Conservation (phyloP, 106 monocot species). For the Alisma plantagoaquatica region DNA sequence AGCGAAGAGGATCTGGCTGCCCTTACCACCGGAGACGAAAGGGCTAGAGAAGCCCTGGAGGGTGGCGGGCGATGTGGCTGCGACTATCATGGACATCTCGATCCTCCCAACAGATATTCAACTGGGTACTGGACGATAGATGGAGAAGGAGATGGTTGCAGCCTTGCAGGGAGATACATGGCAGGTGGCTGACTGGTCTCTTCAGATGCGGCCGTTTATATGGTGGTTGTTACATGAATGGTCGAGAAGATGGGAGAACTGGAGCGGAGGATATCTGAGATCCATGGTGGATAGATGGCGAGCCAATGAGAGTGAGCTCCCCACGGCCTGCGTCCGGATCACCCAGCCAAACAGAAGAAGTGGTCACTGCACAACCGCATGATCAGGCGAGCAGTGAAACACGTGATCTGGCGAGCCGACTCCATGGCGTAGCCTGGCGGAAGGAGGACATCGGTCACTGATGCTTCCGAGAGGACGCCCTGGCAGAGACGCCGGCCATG, state of each 20-base stretch:
- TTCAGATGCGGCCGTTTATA: not conserved
- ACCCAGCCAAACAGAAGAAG: too few species aligned
- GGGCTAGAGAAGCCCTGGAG: conserved; percentile 59
- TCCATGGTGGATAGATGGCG: conserved; percentile 64
- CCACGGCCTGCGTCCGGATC: too few species aligned
- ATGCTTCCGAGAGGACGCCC: too few species aligned
- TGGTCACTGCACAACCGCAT: too few species aligned
- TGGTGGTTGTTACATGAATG: conserved; percentile 6
- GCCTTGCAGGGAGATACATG: not conserved
- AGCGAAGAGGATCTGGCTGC: conserved; percentile 22
- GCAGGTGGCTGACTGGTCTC: not conserved
- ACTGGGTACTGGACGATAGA: too few species aligned
- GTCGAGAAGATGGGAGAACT: conserved; percentile 12
- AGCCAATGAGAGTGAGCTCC: conserved; percentile 58
- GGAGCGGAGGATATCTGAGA: conserved; percentile 34
- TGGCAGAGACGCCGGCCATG: too few species aligned
- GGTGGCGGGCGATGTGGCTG: conserved; percentile 62
- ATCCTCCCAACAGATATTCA: not conserved
- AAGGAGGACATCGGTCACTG: too few species aligned
- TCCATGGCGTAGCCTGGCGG: too few species aligned
- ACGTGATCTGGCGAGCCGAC: too few species aligned
- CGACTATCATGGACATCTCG: conserved; percentile 27
- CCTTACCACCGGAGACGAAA: conserved; percentile 52
- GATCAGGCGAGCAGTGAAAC: too few species aligned
- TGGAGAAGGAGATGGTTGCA: too few species aligned